Conservation (phyloP, 148 eudicot species). For the Gaultheria prostrata region DNA sequence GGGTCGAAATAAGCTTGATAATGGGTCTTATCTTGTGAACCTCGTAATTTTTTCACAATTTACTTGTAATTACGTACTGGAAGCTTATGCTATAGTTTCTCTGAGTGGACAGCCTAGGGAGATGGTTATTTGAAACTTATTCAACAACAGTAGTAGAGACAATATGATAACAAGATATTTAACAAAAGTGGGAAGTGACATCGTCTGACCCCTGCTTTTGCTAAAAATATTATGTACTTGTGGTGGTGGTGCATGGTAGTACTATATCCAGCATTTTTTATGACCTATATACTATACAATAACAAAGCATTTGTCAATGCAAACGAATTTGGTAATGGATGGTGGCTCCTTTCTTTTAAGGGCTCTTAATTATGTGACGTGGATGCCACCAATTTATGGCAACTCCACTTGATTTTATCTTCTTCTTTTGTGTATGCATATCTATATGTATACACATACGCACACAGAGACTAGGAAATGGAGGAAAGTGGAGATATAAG, state of each 20-base stretch:
- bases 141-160: not conserved
- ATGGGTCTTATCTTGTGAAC: not conserved
- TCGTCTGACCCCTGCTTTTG: not conserved
- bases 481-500: not conserved
- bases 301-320: not conserved
- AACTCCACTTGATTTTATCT: conserved; percentile 19
- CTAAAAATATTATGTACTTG: not conserved
- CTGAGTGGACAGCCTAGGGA: conserved; percentile 3
- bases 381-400: conserved; percentile 24
- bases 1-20: not conserved
- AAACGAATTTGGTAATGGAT: not conserved
- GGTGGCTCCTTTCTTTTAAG: conserved; percentile 15
- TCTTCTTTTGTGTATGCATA: not conserved
- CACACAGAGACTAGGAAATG: not conserved
- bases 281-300: not conserved
- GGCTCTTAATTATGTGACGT: conserved; percentile 15
- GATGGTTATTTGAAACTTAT: not conserved
- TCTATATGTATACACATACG: not conserved
- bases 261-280: conserved; percentile 10
- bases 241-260: conserved; percentile 11
- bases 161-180: conserved; percentile 14
- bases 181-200: conserved; percentile 6
- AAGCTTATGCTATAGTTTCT: not conserved
- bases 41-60: not conserved
- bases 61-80: not conserved